Evolutionary conservation across 2,329 filamentous ascomycete genomes (phyloP).

Genomic region (Aquanectria penicillioides): DNA sequence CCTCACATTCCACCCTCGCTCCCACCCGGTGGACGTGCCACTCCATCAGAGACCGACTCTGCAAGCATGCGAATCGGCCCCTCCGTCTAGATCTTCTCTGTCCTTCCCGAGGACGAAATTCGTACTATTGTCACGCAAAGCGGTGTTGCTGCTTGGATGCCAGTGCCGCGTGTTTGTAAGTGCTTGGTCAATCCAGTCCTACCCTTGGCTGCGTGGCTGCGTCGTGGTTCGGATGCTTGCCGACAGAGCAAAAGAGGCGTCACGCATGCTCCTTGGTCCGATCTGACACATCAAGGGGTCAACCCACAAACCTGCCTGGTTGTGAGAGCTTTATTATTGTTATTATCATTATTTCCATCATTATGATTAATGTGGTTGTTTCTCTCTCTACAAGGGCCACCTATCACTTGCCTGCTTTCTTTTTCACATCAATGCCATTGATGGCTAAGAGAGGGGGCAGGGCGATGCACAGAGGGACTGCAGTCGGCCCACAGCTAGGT

Average conservation of each 20-base stretch:
- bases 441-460: too few relatives aligned
- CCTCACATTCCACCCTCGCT: background rate
- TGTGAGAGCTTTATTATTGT: too few relatives aligned
- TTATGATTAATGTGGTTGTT: too few relatives aligned
- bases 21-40: conserved; percentile 30
- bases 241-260: conserved; percentile 3
- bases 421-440: background rate
- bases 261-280: background rate
- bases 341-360: too few relatives aligned
- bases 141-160: conserved; percentile 12
- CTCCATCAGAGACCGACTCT: conserved; percentile 44
- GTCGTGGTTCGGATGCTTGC: conserved; percentile 6
- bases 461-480: too few relatives aligned
- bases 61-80: conserved; percentile 44
- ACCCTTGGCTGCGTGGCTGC: background rate
- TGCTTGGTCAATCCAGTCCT: conserved; percentile 31
- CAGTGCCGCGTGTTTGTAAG: conserved; percentile 37
- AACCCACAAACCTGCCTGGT: too few relatives aligned
- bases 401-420: background rate
- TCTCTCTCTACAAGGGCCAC: too few relatives aligned
- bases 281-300: background rate
- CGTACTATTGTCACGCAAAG: too few relatives aligned
- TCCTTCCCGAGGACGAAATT: too few relatives aligned
- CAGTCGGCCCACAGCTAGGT: background rate
- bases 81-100: conserved; percentile 37